A percentile compares a stretch with the other conserved stretches of the same genome.
phyloP scores from a whole-genome alignment of 148 eudicot species.

The Chenopodium suecicum region DNA sequence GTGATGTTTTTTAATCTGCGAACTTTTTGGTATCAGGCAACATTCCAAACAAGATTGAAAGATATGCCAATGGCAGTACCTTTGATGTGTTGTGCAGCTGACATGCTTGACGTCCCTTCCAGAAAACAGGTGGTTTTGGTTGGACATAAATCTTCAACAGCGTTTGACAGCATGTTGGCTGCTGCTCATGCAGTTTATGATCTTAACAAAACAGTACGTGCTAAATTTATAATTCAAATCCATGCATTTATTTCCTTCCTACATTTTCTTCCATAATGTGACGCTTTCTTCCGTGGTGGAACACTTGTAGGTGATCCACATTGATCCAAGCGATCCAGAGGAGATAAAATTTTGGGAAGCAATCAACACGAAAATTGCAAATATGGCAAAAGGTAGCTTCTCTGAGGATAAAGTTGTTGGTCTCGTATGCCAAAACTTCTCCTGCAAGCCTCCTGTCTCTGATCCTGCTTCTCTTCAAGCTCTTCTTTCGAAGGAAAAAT shows the following conservation, averaged over 20 bases:
- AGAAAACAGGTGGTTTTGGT: slow-evolving; percentile 81
- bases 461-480: slow-evolving; percentile 59
- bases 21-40: slow-evolving; percentile 46
- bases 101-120: slow-evolving; percentile 72
- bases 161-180: slow-evolving; percentile 60
- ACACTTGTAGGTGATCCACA: slow-evolving; percentile 66
- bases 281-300: background rate
- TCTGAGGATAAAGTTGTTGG: slow-evolving; percentile 55
- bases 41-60: slow-evolving; percentile 66
- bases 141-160: slow-evolving; percentile 45
- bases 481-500: slow-evolving; percentile 37
- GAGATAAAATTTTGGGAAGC: slow-evolving; percentile 36
- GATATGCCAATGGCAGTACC: slow-evolving; percentile 87
- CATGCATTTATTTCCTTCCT: background rate
- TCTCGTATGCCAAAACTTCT: slow-evolving; percentile 74
- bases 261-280: background rate
- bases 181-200: slow-evolving; percentile 73
- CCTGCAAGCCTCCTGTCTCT: slow-evolving; percentile 69
- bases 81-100: slow-evolving; percentile 92
- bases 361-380: slow-evolving; percentile 45
- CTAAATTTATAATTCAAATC: background rate
- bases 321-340: slow-evolving; percentile 43
- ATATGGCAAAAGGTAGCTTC: slow-evolving; percentile 61
- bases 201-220: slow-evolving; percentile 67
- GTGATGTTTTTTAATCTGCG: background rate